A percentile compares a stretch with the other conserved stretches of the same genome.
Conservation (phyloP, 2,329 filamentous ascomycete species). For the Zymoseptoria pseudotritici region DNA sequence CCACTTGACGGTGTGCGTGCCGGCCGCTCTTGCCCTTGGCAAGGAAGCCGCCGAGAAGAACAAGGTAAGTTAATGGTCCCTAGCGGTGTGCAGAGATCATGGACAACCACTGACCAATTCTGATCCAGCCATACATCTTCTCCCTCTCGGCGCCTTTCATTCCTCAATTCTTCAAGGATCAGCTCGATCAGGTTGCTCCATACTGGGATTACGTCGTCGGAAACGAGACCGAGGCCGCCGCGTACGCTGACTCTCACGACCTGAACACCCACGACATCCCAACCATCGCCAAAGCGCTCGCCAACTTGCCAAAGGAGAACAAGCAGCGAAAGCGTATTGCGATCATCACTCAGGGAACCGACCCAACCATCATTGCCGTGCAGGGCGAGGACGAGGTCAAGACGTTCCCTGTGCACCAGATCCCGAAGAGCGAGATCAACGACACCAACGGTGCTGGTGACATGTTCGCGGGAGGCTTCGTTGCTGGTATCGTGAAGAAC, state of each 20-base stretch:
- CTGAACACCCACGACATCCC: constrained; percentile 68
- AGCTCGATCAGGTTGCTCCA: constrained; percentile 72
- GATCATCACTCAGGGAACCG: constrained; percentile 90
- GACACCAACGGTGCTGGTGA: constrained; percentile 96
- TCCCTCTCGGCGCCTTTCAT: constrained; percentile 96
- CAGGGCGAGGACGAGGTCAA: constrained; percentile 55
- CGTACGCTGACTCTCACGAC: constrained; percentile 76
- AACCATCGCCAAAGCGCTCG: constrained; percentile 78
- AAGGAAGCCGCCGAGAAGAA: constrained; percentile 82
- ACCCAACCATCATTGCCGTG: constrained; percentile 75
- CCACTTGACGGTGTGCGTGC: constrained; percentile 93
- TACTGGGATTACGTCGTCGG: constrained; percentile 97
- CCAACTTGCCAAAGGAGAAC: constrained; percentile 89
- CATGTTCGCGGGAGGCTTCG: constrained; percentile 90
- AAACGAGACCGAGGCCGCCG: constrained; percentile 89
- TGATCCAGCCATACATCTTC: constrained; percentile 62
- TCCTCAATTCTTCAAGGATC: constrained; percentile 94
- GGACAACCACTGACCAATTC: constrained; percentile 6
- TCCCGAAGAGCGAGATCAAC: constrained; percentile 70
- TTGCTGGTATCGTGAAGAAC: constrained; percentile 80
- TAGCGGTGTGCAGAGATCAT: not conserved
- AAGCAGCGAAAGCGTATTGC: constrained; percentile 72
- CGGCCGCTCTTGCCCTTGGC: constrained; percentile 80
- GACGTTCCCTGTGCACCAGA: constrained; percentile 73
- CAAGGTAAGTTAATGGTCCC: constrained; percentile 51